Conservation (phyloP, 768 basidiomycete genomes). For the Gautieria morchelliformis region DNA sequence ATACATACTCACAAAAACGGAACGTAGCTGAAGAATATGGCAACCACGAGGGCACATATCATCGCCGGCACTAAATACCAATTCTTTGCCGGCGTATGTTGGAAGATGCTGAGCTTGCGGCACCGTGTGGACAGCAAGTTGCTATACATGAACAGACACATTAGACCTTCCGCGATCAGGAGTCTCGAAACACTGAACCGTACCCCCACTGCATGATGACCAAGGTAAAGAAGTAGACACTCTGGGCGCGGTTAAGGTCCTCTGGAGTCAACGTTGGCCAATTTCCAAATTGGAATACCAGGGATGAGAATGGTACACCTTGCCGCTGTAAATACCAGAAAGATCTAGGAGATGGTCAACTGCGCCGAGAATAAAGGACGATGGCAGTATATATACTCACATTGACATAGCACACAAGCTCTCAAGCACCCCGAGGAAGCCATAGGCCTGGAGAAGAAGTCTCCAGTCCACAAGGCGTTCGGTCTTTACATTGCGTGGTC, state of each 20-base stretch:
- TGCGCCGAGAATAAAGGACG: background rate
- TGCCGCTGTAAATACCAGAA: constrained; percentile 37
- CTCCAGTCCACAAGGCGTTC: constrained; percentile 46
- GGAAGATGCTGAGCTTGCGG: constrained; percentile 43
- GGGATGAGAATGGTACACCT: constrained; percentile 37
- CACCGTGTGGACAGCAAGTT: constrained; percentile 49
- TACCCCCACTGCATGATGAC: constrained; percentile 51
- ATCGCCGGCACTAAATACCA: constrained; percentile 39
- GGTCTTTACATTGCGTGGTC: constrained; percentile 45
- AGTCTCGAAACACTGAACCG: background rate
- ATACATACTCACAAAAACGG: constrained; percentile 10
- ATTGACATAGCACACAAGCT: constrained; percentile 39
- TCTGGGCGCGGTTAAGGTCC: constrained; percentile 38
- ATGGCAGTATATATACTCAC: constrained; percentile 22
- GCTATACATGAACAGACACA: background rate
- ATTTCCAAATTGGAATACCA: constrained; percentile 37
- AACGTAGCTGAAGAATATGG: constrained; percentile 29
- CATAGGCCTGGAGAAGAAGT: constrained; percentile 48
- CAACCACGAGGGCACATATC: constrained; percentile 33
- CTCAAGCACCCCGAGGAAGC: constrained; percentile 42
- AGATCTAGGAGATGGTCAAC: constrained; percentile 17
- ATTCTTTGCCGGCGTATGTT: constrained; percentile 42
- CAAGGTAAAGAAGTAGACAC: constrained; percentile 41
- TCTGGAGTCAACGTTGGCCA: constrained; percentile 31
- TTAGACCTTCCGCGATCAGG: background rate